Evolutionary conservation across 257 asterid species (phyloP), one percentile per base, ranked within the genome.

Genomic region (Thymus mandschuricus): DNA sequence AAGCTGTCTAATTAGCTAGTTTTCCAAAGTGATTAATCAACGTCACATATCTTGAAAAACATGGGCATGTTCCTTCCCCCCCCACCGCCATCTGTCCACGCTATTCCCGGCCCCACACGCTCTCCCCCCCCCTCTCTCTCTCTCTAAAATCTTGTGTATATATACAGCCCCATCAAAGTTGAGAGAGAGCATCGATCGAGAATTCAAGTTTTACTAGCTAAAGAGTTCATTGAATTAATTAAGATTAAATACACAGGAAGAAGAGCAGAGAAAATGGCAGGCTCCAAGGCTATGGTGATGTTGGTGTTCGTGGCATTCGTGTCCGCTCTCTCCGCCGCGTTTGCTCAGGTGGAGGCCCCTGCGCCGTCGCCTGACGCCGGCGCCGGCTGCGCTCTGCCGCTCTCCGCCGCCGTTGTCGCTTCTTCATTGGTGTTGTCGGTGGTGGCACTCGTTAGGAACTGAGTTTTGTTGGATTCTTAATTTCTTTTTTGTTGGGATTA

Each of bases 351-450:
- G 6, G 69, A 45, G n/a, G 56, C 85, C 1, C 94, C 92, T 2
- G 87, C 90, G 10, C 92, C 92, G 21, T 69, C 87, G 15, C 88
- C 87, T 1, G 79, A 77, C 50, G 62, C 78, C 59, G 95, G 88
- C 3, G 79, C 82, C 8, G 85, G 75, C 8, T 61, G 5, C 76
- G 72, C 83, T 7, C 68, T 84, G 76, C 79, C 89, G 9, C 58
- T 76, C 30, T 83, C 90, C 13, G 72, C 78, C 60, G 90, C 86
- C 21, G 69, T 81, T 12, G 81, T 82, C 58, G 79, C 72, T 67
- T 86, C 82, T 48, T 84, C 95, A 0, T 13, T 88, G 81, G 67
- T 68, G 46, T 28, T 81, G 35, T 86, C 87, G 11, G 61, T 81
- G 44, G 0, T 80, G 8, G 89, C 87, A 38, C 70, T 88, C 15